A percentile compares a stretch with the other conserved stretches of the same genome.
phyloP scores from a whole-genome alignment of 305 asterid species.

The Fraxinus angustifolia region DNA sequence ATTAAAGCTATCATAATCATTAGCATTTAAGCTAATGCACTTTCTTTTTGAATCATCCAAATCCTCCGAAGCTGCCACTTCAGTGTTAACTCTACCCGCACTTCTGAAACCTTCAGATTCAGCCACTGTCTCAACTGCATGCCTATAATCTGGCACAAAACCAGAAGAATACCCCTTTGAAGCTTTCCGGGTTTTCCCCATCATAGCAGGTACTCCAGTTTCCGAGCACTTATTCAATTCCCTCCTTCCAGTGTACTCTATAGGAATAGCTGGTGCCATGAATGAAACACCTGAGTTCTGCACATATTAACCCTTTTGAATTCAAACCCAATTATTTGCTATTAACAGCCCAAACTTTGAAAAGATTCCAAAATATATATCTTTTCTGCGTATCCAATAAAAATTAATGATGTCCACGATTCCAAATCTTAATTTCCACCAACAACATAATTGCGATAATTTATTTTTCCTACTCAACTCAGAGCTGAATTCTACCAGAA shows the following conservation, averaged over 20 bases:
- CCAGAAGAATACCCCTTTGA: constrained; percentile 48
- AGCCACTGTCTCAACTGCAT: constrained; percentile 56
- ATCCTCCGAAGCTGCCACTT: constrained; percentile 41
- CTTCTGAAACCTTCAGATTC: constrained; percentile 57
- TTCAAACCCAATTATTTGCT: constrained; percentile 23
- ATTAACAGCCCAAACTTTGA: background rate
- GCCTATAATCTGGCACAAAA: constrained; percentile 56
- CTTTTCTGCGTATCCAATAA: background rate
- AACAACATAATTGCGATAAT: constrained; percentile 10
- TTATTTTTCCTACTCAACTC: constrained; percentile 1
- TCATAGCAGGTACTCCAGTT: constrained; percentile 29
- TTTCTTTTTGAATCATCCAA: constrained; percentile 47
- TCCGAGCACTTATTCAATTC: constrained; percentile 33
- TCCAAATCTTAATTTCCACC: constrained; percentile 12
- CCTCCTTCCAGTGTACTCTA: constrained; percentile 45
- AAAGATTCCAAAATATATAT: background rate
- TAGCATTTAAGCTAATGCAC: constrained; percentile 35
- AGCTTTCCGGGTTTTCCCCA: constrained; percentile 62
- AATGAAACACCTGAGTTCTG: constrained; percentile 23
- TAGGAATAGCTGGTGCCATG: constrained; percentile 56
- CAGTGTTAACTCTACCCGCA: constrained; percentile 35
- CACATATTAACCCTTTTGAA: constrained; percentile 40
- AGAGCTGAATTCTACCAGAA: constrained; percentile 13
- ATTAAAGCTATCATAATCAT: constrained; percentile 38
- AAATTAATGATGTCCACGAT: background rate